Evolutionary conservation across 2,329 filamentous ascomycete species (phyloP), one percentile per base, ranked within the genome.

Genomic region (Diaporthe vaccinii): DNA sequence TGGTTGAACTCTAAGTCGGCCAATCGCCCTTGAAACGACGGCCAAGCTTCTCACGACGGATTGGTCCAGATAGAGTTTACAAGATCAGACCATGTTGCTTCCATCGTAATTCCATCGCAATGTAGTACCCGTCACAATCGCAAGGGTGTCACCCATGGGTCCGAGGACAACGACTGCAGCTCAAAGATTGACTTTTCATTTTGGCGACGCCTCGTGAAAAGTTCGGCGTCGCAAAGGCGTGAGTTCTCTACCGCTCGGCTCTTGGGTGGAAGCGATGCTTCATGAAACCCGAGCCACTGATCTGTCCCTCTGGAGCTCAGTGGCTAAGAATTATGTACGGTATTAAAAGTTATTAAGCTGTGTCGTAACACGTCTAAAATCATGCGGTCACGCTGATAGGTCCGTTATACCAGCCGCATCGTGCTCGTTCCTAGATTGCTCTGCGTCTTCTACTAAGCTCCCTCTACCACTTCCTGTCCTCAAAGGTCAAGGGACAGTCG

Each of bases 401-500:
- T 65, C 49, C 59, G 51, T 51, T 59, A 65, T 55, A 62, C 70
- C 70, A 73, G 70, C 51, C 31, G 58, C 53, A 34, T 65, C 28
- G 49, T 51, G 17, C 25, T 65, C 44, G 31, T 25, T 14, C n/a
- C 34, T 55, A 51, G 39, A 41, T 51, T 41, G 57, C 51, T 55
- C 46, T 59, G 36, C 31, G 20, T 41, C 12, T 39, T 59, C 25
- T 69, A 70, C 28, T 61, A 5, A 20, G 2, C n/a, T 20, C 34
- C 41, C 3, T 74, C 80, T 83, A 88, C 84, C 85, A 88, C 81
- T 87, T 85, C 75, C 89, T 85, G 82, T 88, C 84, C 77, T 86
- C 89, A 82, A 97, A 96, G 2, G 92, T 93, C 80, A 97, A 89
- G 74, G 93, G 92, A 86, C 94, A 97, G 83, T 97, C 93, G 82